Evolutionary conservation across 139 green algal species (phyloP).

Genomic region (Tetraselmis chui): DNA sequence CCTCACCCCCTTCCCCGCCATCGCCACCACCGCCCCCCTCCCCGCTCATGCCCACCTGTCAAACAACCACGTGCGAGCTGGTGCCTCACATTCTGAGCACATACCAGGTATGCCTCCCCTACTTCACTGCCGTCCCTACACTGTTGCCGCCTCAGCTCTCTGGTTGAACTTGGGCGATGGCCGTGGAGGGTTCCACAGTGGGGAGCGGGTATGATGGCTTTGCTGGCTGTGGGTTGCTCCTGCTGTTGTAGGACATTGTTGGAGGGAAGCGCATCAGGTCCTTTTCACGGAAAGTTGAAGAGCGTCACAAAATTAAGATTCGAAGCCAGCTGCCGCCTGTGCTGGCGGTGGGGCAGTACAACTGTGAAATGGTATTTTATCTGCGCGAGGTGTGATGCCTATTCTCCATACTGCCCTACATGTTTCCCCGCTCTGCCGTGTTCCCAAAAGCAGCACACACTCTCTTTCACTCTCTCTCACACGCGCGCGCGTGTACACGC

Average conservation of each 20-base stretch:
- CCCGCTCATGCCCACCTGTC: background rate
- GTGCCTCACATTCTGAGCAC: background rate
- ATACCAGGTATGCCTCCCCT: background rate
- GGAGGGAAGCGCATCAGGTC: background rate
- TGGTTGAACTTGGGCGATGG: no score
- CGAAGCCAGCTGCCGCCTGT: background rate
- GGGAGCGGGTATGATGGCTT: no score
- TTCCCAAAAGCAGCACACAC: no score
- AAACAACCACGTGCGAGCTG: background rate
- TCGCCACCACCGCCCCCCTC: background rate
- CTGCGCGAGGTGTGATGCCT: background rate
- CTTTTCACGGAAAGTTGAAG: background rate
- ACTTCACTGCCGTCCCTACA: no score
- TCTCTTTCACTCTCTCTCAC: no score
- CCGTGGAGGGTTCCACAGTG: no score
- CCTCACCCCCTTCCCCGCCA: background rate
- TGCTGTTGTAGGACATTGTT: background rate
- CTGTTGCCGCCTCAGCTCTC: no score
- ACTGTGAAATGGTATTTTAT: background rate
- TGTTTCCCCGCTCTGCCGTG: no score
- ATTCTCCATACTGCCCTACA: no score
- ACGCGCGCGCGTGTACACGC: no score
- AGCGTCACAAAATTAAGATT: background rate
- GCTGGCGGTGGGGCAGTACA: background rate
- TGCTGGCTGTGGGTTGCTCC: no score